These are phyloP conservation scores for Colletotrichum costaricense DNA, from an alignment of 2,329 filamentous ascomycete genomes.

Conservation along the genomic window DNA sequence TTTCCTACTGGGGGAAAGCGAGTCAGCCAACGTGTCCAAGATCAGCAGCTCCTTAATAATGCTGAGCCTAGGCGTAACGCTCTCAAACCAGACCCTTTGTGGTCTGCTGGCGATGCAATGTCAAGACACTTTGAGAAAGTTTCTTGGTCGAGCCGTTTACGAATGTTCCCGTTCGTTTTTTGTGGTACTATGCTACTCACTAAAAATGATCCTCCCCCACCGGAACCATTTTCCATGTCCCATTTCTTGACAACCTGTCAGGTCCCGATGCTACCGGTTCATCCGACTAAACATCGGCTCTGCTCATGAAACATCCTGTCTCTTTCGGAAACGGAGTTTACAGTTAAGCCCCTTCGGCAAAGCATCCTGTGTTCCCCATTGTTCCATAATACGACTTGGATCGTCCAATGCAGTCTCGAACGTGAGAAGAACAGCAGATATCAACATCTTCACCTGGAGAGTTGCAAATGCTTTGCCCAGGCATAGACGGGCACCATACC, in stretches of 20 bases:
- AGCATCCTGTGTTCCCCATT: neutral
- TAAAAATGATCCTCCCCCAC: neutral
- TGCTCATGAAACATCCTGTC: constrained; percentile 40
- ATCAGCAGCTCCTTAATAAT: neutral
- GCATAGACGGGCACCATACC: neutral
- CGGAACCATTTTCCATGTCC: neutral
- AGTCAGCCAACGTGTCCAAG: neutral
- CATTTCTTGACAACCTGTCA: neutral
- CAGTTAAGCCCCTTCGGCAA: neutral
- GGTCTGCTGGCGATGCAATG: neutral
- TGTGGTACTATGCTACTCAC: neutral
- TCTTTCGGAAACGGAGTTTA: constrained; percentile 43
- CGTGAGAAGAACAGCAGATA: neutral
- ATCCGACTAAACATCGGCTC: neutral
- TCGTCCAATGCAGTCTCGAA: neutral
- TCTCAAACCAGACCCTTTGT: neutral
- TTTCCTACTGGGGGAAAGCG: neutral
- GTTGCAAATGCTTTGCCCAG: neutral
- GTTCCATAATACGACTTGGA: neutral
- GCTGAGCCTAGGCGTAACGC: neutral
- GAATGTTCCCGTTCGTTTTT: neutral
- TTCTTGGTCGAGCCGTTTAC: neutral
- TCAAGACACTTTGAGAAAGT: neutral
- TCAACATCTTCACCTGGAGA: neutral
- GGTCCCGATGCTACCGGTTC: neutral